phyloP scores from a whole-genome alignment of 2,329 filamentous ascomycete species.

The Phyllachora maydis region DNA sequence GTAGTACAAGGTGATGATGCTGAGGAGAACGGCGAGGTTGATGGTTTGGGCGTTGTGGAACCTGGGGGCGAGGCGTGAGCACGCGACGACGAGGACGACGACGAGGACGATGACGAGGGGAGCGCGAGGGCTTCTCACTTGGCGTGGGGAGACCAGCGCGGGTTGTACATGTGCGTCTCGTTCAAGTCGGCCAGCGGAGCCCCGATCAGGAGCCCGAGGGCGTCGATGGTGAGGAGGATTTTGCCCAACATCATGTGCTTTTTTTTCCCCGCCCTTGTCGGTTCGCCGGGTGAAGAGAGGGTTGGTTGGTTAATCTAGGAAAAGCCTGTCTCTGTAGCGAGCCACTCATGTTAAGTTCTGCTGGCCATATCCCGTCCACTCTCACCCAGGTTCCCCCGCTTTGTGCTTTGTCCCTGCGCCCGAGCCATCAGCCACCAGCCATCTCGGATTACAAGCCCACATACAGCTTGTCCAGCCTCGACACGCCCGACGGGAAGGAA shows the following conservation, averaged over 20 bases:
- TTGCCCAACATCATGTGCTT: conserved; percentile 13
- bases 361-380: no score
- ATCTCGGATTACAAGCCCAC: no score
- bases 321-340: no score
- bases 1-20: conserved; percentile 16
- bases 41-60: conserved; percentile 22
- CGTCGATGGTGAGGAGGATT: conserved; percentile 17
- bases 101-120: no score
- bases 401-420: no score
- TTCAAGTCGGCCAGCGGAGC: conserved; percentile 17
- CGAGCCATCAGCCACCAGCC: no score
- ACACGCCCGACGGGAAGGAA: no score
- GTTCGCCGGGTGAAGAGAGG: background rate
- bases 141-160: conserved; percentile 21
- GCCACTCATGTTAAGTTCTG: no score
- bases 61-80: conserved; percentile 5
- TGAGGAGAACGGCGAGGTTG: conserved; percentile 16
- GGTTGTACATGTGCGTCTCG: conserved; percentile 20
- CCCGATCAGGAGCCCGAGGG: conserved; percentile 14
- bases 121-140: conserved; percentile 12
- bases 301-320: no score
- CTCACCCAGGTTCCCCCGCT: no score
- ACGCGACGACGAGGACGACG: background rate
- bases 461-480: no score
- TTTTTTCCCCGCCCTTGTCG: conserved; percentile 1